These are phyloP conservation scores for Claviceps spartinae DNA, from an alignment of 2,329 filamentous ascomycete species.

Conservation along the genomic window DNA sequence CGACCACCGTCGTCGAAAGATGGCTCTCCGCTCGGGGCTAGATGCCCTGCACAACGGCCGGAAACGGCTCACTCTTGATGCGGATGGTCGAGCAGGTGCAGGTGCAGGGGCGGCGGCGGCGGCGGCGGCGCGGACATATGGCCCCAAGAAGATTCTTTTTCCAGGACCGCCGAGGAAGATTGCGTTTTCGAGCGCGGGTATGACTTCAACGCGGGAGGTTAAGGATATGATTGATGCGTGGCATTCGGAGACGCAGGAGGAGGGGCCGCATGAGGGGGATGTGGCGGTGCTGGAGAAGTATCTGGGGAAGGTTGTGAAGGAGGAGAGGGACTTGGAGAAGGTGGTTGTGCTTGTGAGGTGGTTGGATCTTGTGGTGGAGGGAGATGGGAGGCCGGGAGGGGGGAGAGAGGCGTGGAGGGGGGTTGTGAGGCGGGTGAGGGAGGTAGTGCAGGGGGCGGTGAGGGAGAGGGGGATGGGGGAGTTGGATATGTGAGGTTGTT, in stretches of 20 bases:
- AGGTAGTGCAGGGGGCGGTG: conserved; percentile 41
- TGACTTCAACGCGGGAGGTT: conserved; percentile 43
- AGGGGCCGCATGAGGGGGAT: conserved; percentile 70
- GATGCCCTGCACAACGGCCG: conserved; percentile 18
- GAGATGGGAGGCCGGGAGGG: conserved; percentile 23
- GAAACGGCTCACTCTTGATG: conserved; percentile 12
- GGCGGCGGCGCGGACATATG: conserved; percentile 11
- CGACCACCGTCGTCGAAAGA: conserved; percentile 47
- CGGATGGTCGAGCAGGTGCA: conserved; percentile 10
- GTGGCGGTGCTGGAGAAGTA: conserved; percentile 63
- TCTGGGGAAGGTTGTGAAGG: conserved; percentile 53
- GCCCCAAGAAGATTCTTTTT: conserved; percentile 33
- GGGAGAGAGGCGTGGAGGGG: conserved; percentile 33
- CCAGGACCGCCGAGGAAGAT: conserved; percentile 31
- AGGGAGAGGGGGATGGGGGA: conserved; percentile 40
- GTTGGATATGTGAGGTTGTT: conserved; percentile 24
- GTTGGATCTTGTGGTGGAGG: conserved; percentile 44
- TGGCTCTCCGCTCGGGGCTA: conserved; percentile 42
- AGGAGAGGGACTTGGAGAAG: conserved; percentile 70
- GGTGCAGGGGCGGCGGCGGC: background rate
- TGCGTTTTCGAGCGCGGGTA: conserved; percentile 29
- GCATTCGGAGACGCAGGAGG: conserved; percentile 55
- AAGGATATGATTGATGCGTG: conserved; percentile 63
- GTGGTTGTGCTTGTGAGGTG: conserved; percentile 56
- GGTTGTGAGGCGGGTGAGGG: conserved; percentile 30